Conservation (phyloP, 1,284 basidiomycete genomes). For the Moniliophthora roreri region DNA sequence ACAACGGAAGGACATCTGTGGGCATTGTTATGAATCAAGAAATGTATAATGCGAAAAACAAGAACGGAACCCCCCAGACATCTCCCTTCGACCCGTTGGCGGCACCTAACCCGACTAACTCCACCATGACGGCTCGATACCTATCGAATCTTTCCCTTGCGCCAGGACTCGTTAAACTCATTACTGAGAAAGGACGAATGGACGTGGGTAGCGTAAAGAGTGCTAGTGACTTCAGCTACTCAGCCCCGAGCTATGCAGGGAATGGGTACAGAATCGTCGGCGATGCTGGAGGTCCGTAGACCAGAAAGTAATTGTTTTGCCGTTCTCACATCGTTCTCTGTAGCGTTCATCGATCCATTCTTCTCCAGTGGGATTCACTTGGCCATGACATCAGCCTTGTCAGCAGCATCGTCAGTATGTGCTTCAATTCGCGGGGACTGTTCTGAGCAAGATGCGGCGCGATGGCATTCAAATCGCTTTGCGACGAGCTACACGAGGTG, state of each 20-base stretch:
- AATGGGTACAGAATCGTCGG: slow-evolving; percentile 43
- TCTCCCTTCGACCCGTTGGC: slow-evolving; percentile 29
- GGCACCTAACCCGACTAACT: slow-evolving; percentile 28
- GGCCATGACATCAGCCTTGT: slow-evolving; percentile 62
- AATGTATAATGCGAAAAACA: slow-evolving; percentile 39
- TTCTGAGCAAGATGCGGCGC: slow-evolving; percentile 48
- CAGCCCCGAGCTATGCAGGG: slow-evolving; percentile 1
- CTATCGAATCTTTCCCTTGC: slow-evolving; percentile 51
- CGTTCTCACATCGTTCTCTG: slow-evolving; percentile 13
- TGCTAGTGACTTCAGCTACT: slow-evolving; percentile 47
- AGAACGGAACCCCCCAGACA: slow-evolving; percentile 34
- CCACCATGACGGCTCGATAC: slow-evolving; percentile 41
- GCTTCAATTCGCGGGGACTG: slow-evolving; percentile 60
- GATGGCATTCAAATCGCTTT: slow-evolving; percentile 61
- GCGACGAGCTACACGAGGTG: slow-evolving; percentile 62
- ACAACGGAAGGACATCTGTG: slow-evolving; percentile 65
- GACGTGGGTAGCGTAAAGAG: slow-evolving; percentile 44
- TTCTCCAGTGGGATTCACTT: slow-evolving; percentile 73
- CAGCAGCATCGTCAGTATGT: slow-evolving; percentile 62
- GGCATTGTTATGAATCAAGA: slow-evolving; percentile 73
- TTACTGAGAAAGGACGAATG: slow-evolving; percentile 49
- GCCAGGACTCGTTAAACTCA: slow-evolving; percentile 52
- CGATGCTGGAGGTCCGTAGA: slow-evolving; percentile 63
- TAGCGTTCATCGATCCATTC: slow-evolving; percentile 75
- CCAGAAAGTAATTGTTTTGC: not conserved